These are phyloP conservation scores for Prunus fruticosa DNA, from an alignment of 306 rosid species.

Conservation along the genomic window DNA sequence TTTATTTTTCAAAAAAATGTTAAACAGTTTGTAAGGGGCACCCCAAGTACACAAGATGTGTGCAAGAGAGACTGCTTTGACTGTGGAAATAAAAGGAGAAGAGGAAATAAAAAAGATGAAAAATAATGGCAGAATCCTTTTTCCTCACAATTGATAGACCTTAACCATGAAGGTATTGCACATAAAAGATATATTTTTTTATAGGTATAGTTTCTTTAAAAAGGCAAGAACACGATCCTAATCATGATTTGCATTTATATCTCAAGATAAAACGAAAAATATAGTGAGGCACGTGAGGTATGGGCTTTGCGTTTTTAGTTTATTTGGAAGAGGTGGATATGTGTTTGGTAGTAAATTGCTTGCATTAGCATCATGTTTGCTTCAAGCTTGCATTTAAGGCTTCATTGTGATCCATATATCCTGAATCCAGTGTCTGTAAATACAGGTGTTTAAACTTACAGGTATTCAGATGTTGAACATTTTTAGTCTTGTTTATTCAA, in stretches of 20 bases:
- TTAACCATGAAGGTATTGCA: neutral
- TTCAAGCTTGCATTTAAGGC: neutral
- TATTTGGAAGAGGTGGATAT: neutral
- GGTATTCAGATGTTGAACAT: neutral
- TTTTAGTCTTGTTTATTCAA: neutral
- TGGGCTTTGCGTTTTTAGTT: neutral
- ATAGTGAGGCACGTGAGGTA: neutral
- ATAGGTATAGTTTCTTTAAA: neutral
- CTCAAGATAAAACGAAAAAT: neutral
- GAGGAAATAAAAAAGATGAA: neutral
- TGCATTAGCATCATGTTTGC: neutral
- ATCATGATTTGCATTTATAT: neutral
- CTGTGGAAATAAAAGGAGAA: neutral
- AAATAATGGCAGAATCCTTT: neutral
- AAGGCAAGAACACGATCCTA: neutral
- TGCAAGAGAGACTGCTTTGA: neutral
- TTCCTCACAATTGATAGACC: neutral
- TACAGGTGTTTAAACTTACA: neutral
- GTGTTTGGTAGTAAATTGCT: neutral
- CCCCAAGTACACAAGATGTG: neutral
- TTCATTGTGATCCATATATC: neutral
- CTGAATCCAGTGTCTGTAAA: neutral
- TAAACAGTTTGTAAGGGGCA: neutral
- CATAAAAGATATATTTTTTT: neutral
- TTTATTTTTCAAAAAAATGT: neutral